These are phyloP conservation scores for Rhodofomes roseus DNA, from an alignment of 1,284 basidiomycete genomes.

Conservation along the genomic window DNA sequence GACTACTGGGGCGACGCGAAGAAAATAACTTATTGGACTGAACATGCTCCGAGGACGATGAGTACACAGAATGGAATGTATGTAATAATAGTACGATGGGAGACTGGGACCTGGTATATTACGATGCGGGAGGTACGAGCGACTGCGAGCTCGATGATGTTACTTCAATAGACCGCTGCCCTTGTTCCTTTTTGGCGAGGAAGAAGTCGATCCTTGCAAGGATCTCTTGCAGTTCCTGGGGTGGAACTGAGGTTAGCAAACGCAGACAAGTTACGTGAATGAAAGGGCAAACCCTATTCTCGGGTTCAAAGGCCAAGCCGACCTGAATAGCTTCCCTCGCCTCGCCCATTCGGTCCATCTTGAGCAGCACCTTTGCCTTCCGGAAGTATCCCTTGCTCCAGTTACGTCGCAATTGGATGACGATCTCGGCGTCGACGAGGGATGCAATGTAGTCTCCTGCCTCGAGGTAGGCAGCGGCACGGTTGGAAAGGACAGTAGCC, in stretches of 20 bases:
- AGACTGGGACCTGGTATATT: slow-evolving; percentile 12
- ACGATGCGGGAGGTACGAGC: slow-evolving; percentile 21
- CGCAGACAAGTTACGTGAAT: background rate
- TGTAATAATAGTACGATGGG: slow-evolving; percentile 5
- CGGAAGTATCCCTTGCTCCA: slow-evolving; percentile 98
- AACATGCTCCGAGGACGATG: background rate
- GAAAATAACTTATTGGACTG: slow-evolving; percentile 7
- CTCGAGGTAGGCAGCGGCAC: slow-evolving; percentile 83
- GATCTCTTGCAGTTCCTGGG: slow-evolving; percentile 25
- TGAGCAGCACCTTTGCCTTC: slow-evolving; percentile 84
- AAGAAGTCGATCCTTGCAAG: slow-evolving; percentile 19
- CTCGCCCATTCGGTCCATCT: slow-evolving; percentile 68
- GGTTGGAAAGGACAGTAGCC: slow-evolving; percentile 85
- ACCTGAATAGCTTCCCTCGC: slow-evolving; percentile 81
- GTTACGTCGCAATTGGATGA: slow-evolving; percentile 78
- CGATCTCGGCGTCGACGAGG: slow-evolving; percentile 88
- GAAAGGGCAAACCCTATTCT: slow-evolving; percentile 57
- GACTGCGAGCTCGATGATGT: background rate
- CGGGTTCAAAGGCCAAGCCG: slow-evolving; percentile 88
- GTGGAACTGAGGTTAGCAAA: background rate
- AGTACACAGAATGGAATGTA: background rate
- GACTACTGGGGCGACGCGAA: slow-evolving; percentile 11
- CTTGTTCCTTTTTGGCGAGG: slow-evolving; percentile 10
- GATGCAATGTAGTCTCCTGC: slow-evolving; percentile 78
- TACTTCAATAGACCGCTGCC: background rate